phyloP scores from a whole-genome alignment of 257 asterid genomes.

The Plantago ovata region DNA sequence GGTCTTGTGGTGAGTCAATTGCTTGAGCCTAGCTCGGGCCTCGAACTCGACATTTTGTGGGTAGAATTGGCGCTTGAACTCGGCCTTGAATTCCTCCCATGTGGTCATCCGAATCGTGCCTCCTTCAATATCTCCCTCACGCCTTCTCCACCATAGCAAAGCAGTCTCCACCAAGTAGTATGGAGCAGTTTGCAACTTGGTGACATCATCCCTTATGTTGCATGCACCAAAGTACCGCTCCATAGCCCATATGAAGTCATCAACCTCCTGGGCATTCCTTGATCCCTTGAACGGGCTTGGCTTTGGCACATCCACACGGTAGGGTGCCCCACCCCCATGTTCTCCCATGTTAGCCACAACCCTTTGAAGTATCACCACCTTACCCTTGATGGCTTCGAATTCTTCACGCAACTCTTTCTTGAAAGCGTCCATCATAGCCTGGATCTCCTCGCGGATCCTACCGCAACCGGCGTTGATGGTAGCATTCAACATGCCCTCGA shows the following conservation, averaged over 20 bases:
- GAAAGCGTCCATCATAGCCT: no score
- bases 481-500: no score
- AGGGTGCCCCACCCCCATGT: no score
- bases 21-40: background rate
- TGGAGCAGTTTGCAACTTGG: background rate
- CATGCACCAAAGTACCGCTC: no score
- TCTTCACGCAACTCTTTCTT: no score
- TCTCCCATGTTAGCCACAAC: no score
- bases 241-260: background rate
- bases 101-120: background rate
- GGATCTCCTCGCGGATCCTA: no score
- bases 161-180: background rate
- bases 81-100: background rate
- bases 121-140: background rate
- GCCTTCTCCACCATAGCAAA: constrained; percentile 8
- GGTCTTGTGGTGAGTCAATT: background rate
- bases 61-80: constrained; percentile 2
- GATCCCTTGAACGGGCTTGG: background rate
- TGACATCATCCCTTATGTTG: background rate
- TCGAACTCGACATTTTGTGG: background rate
- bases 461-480: no score
- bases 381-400: no score
- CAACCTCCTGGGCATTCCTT: background rate
- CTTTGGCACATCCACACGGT: background rate
- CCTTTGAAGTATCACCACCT: no score